Percentiles rank a stretch among this genome's conserved stretches.
Conservation (phyloP, 331 rosid genomes). For the Quercus tomentella region DNA sequence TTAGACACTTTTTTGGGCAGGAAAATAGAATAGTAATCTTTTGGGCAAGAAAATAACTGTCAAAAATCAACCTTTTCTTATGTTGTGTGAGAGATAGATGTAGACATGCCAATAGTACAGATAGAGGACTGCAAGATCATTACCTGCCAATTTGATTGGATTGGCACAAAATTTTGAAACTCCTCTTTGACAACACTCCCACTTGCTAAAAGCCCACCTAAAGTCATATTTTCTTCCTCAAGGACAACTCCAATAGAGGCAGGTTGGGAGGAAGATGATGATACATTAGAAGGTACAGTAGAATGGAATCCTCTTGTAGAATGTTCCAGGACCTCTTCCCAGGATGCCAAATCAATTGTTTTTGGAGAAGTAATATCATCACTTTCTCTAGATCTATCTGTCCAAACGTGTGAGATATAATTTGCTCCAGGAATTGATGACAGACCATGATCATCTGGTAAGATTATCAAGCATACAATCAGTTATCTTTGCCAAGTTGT, state of each 20-base stretch:
- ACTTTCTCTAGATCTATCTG: constrained; percentile 37
- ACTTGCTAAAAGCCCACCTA: constrained; percentile 21
- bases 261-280: constrained; percentile 44
- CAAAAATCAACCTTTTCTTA: background rate
- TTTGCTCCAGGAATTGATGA: constrained; percentile 50
- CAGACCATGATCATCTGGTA: constrained; percentile 43
- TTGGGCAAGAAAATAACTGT: background rate
- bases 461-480: constrained; percentile 15
- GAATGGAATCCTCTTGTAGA: constrained; percentile 29
- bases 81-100: background rate
- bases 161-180: constrained; percentile 39
- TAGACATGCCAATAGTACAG: background rate
- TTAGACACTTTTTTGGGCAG: background rate
- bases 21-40: background rate
- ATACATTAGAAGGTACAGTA: constrained; percentile 44
- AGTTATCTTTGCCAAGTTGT: constrained; percentile 14
- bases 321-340: constrained; percentile 63
- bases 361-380: constrained; percentile 34
- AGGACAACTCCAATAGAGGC: constrained; percentile 29
- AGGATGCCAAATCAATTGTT: constrained; percentile 45
- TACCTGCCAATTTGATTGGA: constrained; percentile 70
- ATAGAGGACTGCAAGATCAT: constrained; percentile 15
- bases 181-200: constrained; percentile 32
- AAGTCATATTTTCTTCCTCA: constrained; percentile 39
- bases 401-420: constrained; percentile 35